Conservation (phyloP, 2,329 filamentous ascomycete genomes). For the Mycosphaerella sp. region DNA sequence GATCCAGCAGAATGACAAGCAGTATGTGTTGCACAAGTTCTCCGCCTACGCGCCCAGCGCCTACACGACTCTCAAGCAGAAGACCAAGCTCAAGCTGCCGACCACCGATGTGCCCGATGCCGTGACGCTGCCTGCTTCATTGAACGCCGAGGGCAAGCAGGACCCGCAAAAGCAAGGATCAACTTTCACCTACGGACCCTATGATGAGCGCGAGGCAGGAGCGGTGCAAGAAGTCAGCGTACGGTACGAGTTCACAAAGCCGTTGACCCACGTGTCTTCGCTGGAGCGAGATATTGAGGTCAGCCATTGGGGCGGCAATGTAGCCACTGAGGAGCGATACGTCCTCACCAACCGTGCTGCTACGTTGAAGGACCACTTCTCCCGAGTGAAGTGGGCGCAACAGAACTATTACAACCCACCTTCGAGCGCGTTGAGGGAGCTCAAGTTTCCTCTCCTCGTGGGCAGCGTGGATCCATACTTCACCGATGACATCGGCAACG, state of each 20-base stretch:
- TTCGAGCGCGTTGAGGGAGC: constrained; percentile 70
- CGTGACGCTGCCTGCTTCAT: constrained; percentile 51
- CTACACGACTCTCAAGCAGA: constrained; percentile 85
- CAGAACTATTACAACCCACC: constrained; percentile 58
- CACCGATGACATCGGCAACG: constrained; percentile 92
- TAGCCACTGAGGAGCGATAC: constrained; percentile 92
- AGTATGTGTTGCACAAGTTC: constrained; percentile 81
- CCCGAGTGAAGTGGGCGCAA: constrained; percentile 45
- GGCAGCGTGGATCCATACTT: constrained; percentile 89
- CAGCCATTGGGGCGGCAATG: constrained; percentile 95
- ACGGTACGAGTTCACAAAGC: constrained; percentile 93
- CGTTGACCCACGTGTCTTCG: constrained; percentile 68
- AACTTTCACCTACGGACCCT: constrained; percentile 86
- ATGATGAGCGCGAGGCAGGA: constrained; percentile 73
- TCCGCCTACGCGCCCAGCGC: constrained; percentile 77
- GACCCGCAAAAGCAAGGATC: constrained; percentile 77
- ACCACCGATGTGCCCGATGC: constrained; percentile 76
- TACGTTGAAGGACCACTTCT: constrained; percentile 52
- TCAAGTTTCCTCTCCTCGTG: constrained; percentile 70
- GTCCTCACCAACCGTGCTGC: constrained; percentile 82
- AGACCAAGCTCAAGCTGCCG: constrained; percentile 91
- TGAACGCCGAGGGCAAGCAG: constrained; percentile 54
- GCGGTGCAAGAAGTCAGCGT: constrained; percentile 66
- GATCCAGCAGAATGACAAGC: constrained; percentile 77
- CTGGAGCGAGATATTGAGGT: constrained; percentile 91